Evolutionary conservation across 495 filamentous ascomycete genomes (phyloP), one percentile per base, ranked within the genome.

Genomic region (Aspergillus coremiiformis): DNA sequence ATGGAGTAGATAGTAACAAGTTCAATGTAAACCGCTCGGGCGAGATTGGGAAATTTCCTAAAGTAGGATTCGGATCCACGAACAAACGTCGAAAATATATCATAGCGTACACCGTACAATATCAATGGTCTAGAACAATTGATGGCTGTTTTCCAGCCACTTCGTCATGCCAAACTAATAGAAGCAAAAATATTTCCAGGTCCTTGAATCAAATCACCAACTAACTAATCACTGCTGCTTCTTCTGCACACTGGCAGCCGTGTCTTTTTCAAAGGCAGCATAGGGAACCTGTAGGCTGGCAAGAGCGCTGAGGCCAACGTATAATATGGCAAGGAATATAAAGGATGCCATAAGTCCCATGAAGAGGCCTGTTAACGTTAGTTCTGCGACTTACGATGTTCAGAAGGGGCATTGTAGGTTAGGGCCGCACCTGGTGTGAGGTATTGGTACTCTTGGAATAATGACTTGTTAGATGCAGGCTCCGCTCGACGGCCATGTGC

Each of bases 191-290:
- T 20, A 47, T 44, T 30, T 49, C 15, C 21, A 47, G 24, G 30
- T 39, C 42, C 44, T 43, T 55, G 44, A 27, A 44, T 39, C 47
- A 50, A 39, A 29, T 26, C 35, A 46, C 32, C 21, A 33, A 29
- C 8, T 17, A 35, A 39, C n/a, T 30, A 55, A 52, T 60, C 55
- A 74, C 71, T 85, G 76, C 65, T 86, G 80, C 74, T 95, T 95
- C 79, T 87, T 95, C 71, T 94, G 87, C 49, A 82, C 87, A 27
- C 79, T 75, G 41, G 89, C 84, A 0, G 91, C 89, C 71, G 89
- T 95, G 66, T 96, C 92, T 77, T 93, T 95, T 63, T 94, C 90
- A 66, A 98, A 98, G 1, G 93, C 90, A 44, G 84, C 87, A 70
- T 97, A 97, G 9, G 86, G 83, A 11, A 97, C 87, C 66, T 95